Evolutionary conservation across 495 filamentous ascomycete genomes (phyloP).

Genomic region (Zalerion maritima): DNA sequence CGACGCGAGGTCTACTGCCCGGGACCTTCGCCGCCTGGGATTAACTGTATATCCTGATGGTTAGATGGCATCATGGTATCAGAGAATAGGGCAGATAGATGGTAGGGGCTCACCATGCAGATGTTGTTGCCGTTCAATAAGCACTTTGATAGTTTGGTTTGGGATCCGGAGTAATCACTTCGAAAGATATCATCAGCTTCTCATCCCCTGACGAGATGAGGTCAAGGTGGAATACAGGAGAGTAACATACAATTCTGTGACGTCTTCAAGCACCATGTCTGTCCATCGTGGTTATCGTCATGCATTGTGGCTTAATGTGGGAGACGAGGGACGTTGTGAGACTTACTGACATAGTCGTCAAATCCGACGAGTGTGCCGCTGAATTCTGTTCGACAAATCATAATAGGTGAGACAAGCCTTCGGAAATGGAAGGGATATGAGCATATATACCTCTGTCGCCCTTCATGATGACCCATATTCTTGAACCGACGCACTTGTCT

Average conservation of each 20-base stretch:
- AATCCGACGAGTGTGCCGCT: constrained; percentile 86
- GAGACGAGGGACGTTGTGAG: constrained; percentile 1
- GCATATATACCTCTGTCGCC: constrained; percentile 70
- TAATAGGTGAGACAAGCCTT: constrained; percentile 6
- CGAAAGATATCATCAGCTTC: constrained; percentile 4
- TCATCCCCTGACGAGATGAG: constrained; percentile 1
- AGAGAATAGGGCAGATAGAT: background rate
- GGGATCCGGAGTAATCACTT: constrained; percentile 78
- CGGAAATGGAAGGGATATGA: constrained; percentile 2
- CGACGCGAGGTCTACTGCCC: too few relatives aligned
- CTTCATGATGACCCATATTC: constrained; percentile 99
- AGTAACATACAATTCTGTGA: constrained; percentile 77
- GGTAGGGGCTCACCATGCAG: constrained; percentile 64
- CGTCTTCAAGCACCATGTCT: constrained; percentile 98
- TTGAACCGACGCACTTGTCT: constrained; percentile 94
- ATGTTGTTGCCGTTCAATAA: constrained; percentile 97
- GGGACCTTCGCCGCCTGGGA: constrained; percentile 76
- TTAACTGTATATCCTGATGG: constrained; percentile 41
- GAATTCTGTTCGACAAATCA: constrained; percentile 49
- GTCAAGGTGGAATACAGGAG: background rate
- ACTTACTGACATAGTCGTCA: constrained; percentile 99
- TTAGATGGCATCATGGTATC: background rate
- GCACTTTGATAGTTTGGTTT: constrained; percentile 82
- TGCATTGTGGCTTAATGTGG: constrained; percentile 1
- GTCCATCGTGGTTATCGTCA: constrained; percentile 6